These are phyloP conservation scores for Salicornia ramosissima DNA, from an alignment of 148 eudicot genomes.

Conservation along the genomic window DNA sequence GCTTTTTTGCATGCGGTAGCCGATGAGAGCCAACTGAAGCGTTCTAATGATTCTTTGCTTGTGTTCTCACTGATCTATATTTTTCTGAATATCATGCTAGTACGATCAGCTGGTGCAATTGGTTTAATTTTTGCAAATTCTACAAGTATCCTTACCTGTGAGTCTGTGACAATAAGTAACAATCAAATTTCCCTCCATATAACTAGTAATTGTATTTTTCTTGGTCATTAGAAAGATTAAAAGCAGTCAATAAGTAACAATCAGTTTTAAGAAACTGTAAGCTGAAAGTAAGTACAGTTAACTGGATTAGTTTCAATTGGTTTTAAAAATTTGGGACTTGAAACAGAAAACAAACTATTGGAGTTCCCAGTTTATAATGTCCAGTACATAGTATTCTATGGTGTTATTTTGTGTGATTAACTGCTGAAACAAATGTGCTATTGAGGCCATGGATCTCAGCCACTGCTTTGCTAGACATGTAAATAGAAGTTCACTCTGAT, in stretches of 20 bases:
- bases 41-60: conserved; percentile 75
- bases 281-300: no score
- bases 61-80: conserved; percentile 77
- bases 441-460: not conserved
- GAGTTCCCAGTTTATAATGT: not conserved
- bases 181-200: not conserved
- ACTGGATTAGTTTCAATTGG: not conserved
- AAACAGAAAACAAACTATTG: not conserved
- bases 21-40: conserved; percentile 71
- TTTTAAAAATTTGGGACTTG: not conserved
- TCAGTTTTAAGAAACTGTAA: no score
- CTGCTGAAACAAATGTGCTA: not conserved
- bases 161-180: no score
- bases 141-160: conserved; percentile 75
- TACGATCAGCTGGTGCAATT: conserved; percentile 85
- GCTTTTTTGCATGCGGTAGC: conserved; percentile 97
- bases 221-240: no score
- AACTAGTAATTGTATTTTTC: not conserved
- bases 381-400: not conserved
- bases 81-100: conserved; percentile 63
- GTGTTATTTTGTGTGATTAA: not conserved
- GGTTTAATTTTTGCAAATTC: conserved; percentile 89
- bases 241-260: no score
- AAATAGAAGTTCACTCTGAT: not conserved
- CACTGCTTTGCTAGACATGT: not conserved